Conservation (phyloP, 2,329 filamentous ascomycete species). For the Chaetomium sp. region DNA sequence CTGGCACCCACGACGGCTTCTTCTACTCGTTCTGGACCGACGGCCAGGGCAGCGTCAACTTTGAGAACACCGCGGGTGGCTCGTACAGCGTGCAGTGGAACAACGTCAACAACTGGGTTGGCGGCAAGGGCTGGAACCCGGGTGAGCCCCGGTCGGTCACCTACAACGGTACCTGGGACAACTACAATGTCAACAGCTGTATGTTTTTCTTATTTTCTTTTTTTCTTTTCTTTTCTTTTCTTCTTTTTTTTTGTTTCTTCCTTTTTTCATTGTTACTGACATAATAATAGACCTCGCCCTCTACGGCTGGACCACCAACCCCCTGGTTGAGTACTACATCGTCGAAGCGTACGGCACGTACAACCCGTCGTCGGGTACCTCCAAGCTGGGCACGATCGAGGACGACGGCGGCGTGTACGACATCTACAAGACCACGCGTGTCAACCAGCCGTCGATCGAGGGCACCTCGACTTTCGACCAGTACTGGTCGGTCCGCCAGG, state of each 20-base stretch:
- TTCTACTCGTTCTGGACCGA: conserved; percentile 43
- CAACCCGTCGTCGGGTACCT: conserved; percentile 32
- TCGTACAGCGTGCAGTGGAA: conserved; percentile 37
- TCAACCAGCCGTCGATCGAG: conserved; percentile 38
- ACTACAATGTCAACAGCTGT: conserved; percentile 5
- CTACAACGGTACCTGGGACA: conserved; percentile 2
- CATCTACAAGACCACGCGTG: conserved; percentile 29
- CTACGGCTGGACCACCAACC: conserved; percentile 31
- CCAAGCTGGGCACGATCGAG: conserved; percentile 27
- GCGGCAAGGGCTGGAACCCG: conserved; percentile 51
- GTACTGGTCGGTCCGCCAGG: conserved; percentile 43
- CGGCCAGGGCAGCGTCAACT: conserved; percentile 32
- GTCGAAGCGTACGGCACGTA: conserved; percentile 33
- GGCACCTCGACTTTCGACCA: conserved; percentile 43
- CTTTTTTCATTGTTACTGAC: too few relatives aligned
- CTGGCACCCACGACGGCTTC: conserved; percentile 33
- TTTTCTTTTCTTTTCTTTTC: neutral
- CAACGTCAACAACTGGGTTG: conserved; percentile 45
- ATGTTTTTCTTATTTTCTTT: neutral
- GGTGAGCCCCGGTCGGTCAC: conserved; percentile 27
- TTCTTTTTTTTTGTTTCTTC: too few relatives aligned
- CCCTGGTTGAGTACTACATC: conserved; percentile 24
- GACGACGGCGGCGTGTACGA: conserved; percentile 32
- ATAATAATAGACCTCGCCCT: conserved; percentile 26
- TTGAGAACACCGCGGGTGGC: conserved; percentile 34